Base-by-base conservation (phyloP, 768 basidiomycete genomes). In the Tricholoma flavovirens region DNA sequence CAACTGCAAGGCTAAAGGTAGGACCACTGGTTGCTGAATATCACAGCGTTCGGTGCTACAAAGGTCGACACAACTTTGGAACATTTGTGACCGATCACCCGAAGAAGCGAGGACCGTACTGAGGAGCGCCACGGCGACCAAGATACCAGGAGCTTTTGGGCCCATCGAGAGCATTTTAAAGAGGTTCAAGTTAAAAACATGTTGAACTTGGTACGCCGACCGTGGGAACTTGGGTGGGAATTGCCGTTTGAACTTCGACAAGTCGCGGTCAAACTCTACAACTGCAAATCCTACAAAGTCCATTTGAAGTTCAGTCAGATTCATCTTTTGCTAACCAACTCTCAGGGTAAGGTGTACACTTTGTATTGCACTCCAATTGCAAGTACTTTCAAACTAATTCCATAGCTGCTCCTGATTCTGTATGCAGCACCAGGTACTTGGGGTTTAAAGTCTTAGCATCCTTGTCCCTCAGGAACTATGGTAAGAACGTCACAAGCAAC, bases 71-170 rank as follows among this genome's bases (percentile, higher is more conserved):
- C 87, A 90, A 49, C 67, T 62, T 26, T 73, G 69, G 65, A 83
- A 89, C 30, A 74, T 76, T 4, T 71, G 69, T n/a, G 76, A 71
- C 17, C 80, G 70, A 66, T 90, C 88, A 24, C 88, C 87, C 14
- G 81, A 79, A 0, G 86, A 88, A 5, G 87, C 86, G 19, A 61
- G 19, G 12, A 30, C 53, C 0, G 21, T 24, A 21, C 59, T 36
- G 24, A 30, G n/a, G 29, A 53, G 33, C 3, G 21, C 35, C 21
- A 19, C 21, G 12, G 24, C 4, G 19, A 54, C 21, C n/a, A 40
- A n/a, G n/a, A 43, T 26, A 7, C 19, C 8, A 42, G 8, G 46
- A 4, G 9, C 26, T 48, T 48, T 48, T 7, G 26, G 5, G 24
- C n/a, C 17, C 38, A 53, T 53, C 24, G 24, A 26, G 24, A 26